Base-by-base conservation (phyloP, 2,329 filamentous ascomycete species). In the Hypomyces perniciosus region DNA sequence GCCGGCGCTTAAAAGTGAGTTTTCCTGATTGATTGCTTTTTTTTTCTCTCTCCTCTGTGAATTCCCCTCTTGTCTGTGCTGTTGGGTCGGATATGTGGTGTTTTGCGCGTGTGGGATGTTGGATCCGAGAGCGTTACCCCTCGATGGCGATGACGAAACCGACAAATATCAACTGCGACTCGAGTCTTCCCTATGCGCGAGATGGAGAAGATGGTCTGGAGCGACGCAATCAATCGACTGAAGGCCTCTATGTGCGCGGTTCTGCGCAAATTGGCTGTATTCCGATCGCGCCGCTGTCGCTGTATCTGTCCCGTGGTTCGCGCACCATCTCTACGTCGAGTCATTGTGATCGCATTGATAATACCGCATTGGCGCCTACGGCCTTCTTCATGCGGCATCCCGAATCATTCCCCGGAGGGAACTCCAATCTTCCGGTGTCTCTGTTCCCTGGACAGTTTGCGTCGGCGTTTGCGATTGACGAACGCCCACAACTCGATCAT, bases 1-100 rank as follows among this genome's bases (percentile, higher is more conserved):
- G 67, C 69, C 71, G 73, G 73, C 73, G 72, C 73, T 67, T 68
- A 77, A 77, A 76, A 77, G 74, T 77, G 67, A 77, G 74, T 77
- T 56, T 50, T 44, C 43, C 35, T 53, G 39, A 30, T 35, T 41
- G 54, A 52, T 55, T 46, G 46, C 54, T 46, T 50, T 54, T 51
- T 51, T 50, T 47, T 43, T 44, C 37, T 48, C 3, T 55, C 50
- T 58, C 50, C 45, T 56, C 53, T 54, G 33, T 54, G 56, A 12
- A 51, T 54, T 54, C 54, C 60, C 43, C 59, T 56, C 56, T 57
- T 55, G 55, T 56, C 45, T 51, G 49, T 59, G 57, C 51, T 46
- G 52, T 41, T 52, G 47, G 52, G 54, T 50, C 20, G 38, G 37
- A 52, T 43, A 52, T 20, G 10, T 44, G 33, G 44, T 35, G 38